Base-by-base conservation (phyloP, 1,139 yeast genomes). In the Yamadazyma pseudoaaseri region DNA sequence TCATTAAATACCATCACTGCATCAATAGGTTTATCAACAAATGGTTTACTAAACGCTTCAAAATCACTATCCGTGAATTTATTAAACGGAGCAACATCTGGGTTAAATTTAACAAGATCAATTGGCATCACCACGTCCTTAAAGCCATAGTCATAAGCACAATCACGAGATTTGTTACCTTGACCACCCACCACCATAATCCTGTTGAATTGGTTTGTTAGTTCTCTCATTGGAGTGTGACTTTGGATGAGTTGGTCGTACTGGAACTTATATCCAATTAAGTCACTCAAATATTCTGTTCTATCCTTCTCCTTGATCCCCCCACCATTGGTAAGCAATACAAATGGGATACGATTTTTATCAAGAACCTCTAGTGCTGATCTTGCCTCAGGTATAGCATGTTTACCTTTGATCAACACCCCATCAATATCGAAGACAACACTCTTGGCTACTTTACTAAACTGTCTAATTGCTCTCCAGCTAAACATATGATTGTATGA, bases 301-400 rank as follows among this genome's bases (percentile, higher is more conserved):
- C 97, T 68, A 12, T 68, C 72, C 5, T 51, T 42, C 54, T 92
- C 98, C 16, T 77, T 62, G 34, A 73, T 73, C 3, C 98, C 97
- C 5, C 98, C 98, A 17, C 98, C 97, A 54, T 92, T 92, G 14
- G 97, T 92, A 54, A 92, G 65, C 30, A 92, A 57, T 15, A 89
- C 79, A 65, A 79, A 92, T 1, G 98, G 97, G 10, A 90, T 64
- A n/a, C 70, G 64, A 22, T 71, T 54, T 3, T 64, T 43, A 36
- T 81, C 67, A 33, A 92, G 67, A 16, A 76, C 56, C 25, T 68
- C 62, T 17, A 92, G 63, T 0, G 97, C 86, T 11, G 69, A 67
- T 16, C 63, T 62, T 2, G 96, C 97, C 29, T 71, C 72, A 1
- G 82, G 79, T 29, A 92, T 76, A 0, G 90, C 76, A 29, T 68